Evolutionary conservation across 192 early-diverging fungal species (phyloP), one percentile per base, ranked within the genome.

Genomic region (Backusella parvicylindrica): DNA sequence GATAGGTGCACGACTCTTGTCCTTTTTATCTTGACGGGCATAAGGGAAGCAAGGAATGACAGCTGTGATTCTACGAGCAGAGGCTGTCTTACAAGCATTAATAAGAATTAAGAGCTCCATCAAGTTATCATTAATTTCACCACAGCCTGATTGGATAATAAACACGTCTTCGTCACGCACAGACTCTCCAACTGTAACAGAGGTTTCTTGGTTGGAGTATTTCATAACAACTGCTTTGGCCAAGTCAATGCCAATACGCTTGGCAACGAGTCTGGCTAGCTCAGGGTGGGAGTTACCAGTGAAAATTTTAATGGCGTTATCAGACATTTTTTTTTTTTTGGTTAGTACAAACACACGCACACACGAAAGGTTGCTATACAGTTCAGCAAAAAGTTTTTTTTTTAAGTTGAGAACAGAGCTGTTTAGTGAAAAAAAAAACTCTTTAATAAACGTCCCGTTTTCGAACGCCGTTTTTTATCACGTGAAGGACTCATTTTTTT

Each of bases 91-190:
- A 78, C 96, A 97, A 28, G 98, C 95, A 75, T 95, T 94, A 76
- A 99, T 94, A 95, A 99, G 95, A 68, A 99, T 96, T 49, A 99
- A 84, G 65, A 97, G 89, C 86, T 99, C 98, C 98, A 99, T 99
- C 65, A 99, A 77, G 68, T 97, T 93, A 80, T 94, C 94, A 79
- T 95, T 94, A 71, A 93, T 90, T 60, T 89, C 83, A 69, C 87
- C 86, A 12, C 94, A 98, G 43, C 97, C 97, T 71, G 94, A 95
- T 84, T 98, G 97, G 81, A 99, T 94, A 78, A 99, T 94, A 82
- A 91, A 98, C 30, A 98, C 96, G 83, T 98, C 97, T 81, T 96
- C 91, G 65, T 98, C 92, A 72, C 98, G 94, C 69, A 99, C 97
- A 38, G 97, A 98, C 68, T 93, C 93, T 32, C 95, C 96, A 81